A percentile compares a stretch with the other conserved stretches of the same genome.
Conservation (phyloP, 306 rosid species). For the Medicago ruthenica region DNA sequence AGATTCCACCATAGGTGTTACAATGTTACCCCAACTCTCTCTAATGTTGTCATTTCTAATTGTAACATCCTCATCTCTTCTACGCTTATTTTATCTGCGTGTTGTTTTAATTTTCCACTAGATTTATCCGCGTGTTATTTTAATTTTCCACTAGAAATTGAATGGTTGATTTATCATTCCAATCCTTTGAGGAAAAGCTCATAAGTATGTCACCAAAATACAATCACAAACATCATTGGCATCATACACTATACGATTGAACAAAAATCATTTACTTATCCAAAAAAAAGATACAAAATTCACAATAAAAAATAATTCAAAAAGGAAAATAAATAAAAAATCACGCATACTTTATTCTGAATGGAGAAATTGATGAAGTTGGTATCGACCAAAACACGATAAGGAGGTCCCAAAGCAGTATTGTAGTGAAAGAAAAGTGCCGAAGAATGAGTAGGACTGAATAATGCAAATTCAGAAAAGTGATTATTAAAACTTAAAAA, state of each 20-base stretch:
- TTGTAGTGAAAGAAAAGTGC: conserved; percentile 89
- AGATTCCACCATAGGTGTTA: too few relatives aligned
- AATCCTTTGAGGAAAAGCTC: not conserved
- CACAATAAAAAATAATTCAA: not conserved
- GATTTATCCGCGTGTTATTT: not conserved
- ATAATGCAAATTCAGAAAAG: conserved; percentile 35
- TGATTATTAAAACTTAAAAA: not conserved
- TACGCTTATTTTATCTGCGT: too few relatives aligned
- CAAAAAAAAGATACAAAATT: not conserved
- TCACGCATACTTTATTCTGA: conserved; percentile 72
- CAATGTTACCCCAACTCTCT: too few relatives aligned
- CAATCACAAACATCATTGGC: not conserved
- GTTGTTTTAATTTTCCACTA: not conserved
- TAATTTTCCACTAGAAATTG: not conserved
- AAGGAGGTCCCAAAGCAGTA: conserved; percentile 89
- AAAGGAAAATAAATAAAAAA: not conserved
- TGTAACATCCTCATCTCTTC: too few relatives aligned
- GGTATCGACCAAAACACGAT: conserved; percentile 86
- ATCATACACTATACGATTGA: not conserved
- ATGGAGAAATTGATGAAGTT: conserved; percentile 97
- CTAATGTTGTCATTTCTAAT: too few relatives aligned
- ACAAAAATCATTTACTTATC: not conserved
- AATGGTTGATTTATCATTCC: conserved; percentile 1
- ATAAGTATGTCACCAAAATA: not conserved
- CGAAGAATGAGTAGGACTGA: conserved; percentile 75